Base-by-base conservation (phyloP, 1,284 basidiomycete species). In the Baeospora myosura region DNA sequence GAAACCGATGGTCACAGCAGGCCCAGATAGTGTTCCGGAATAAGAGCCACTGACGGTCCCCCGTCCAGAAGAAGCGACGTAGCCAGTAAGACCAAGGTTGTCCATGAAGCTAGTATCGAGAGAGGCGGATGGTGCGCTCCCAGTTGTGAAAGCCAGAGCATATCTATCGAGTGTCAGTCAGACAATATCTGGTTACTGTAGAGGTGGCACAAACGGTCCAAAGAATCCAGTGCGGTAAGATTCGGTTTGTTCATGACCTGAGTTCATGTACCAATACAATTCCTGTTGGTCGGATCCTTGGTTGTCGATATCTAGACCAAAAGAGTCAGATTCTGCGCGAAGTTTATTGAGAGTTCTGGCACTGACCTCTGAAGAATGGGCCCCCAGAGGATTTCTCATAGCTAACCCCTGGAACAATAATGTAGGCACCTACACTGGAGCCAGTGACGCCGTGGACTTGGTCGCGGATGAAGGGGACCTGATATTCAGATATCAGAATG, bases 221-320 rank as follows among this genome's bases (percentile, higher is more conserved):
- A 66, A 68, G 54, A 72, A 68, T 17, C 68, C 69, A 40, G 63
- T 68, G 16, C 67, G 62, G 48, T 61, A 68, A 12, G 57, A 36
- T 46, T 69, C 67, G 0, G 65, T 67, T 47, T 69, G 66, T 44
- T 66, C 64, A 36, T 71, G 69, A 26, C 51, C 52, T 8, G 64
- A 67, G 46, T 69, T 70, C 68, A 69, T 70, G 49, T 68, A 69
- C 49, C 56, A 69, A 51, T 69, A 69, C 3, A 71, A 47, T 44
- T 71, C 69, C 48, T 70, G 68, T 41, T 69, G 66, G 8, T 55
- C 60, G 26, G 56, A 54, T 24, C 66, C 66, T 51, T 71, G 69
- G 46, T 70, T 69, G 45, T 70, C 56, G 45, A 71, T 71, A 38
- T 71, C 68, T 63, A 47, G 10, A 38, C 24, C 32, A 25, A 38